phyloP scores from a whole-genome alignment of 1,284 basidiomycete genomes.

The Gymnopus androsaceus region DNA sequence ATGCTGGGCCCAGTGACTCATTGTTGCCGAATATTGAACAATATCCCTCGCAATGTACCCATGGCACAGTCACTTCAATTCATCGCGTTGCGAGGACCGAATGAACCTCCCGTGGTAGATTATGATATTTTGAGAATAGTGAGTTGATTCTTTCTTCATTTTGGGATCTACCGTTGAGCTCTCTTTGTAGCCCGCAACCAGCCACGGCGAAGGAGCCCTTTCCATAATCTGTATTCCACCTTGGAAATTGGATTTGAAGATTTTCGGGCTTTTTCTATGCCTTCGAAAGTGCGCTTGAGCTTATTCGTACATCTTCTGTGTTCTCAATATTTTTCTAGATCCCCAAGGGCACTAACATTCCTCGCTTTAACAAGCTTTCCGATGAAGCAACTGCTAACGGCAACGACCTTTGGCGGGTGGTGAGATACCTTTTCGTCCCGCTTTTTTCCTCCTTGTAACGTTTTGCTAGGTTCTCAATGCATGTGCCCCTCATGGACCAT shows the following conservation, averaged over 20 bases:
- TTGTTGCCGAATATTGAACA: conserved; percentile 1
- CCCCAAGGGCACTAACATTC: background rate
- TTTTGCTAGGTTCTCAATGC: too few relatives aligned
- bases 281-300: background rate
- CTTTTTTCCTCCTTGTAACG: background rate
- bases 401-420: background rate
- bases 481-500: background rate
- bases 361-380: background rate
- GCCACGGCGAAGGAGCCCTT: background rate
- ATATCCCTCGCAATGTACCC: conserved; percentile 1
- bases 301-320: too few relatives aligned
- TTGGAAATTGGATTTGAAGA: background rate
- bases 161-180: background rate
- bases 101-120: background rate
- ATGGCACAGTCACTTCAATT: background rate
- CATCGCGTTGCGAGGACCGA: background rate
- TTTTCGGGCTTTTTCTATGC: background rate
- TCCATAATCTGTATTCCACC: conserved; percentile 5
- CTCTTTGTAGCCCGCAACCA: background rate
- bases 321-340: background rate
- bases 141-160: background rate
- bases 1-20: background rate
- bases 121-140: conserved; percentile 4
- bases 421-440: background rate
- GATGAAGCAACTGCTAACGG: background rate